Evolutionary conservation across 2,329 filamentous ascomycete species (phyloP), one percentile per base, ranked within the genome.

Genomic region (Fusarium haematococcum): DNA sequence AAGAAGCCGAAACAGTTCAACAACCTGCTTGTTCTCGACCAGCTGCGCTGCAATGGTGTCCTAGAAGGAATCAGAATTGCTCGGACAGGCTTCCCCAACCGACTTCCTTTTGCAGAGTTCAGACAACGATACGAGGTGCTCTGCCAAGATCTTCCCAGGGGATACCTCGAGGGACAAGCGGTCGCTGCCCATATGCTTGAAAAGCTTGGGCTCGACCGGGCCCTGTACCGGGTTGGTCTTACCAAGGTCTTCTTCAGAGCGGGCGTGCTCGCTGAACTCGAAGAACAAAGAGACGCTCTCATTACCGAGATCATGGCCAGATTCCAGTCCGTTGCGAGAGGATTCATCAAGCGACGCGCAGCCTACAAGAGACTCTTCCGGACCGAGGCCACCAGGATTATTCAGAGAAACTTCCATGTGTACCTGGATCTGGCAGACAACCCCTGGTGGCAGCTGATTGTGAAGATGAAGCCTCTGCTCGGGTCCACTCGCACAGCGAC

Each of bases 221-320:
- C 94, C 13, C 90, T 97, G 73, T 99, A 97, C 83, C 93, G 97
- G 25, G 95, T 99, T 67, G 97, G 97, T 78, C 87, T 98, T 67
- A 98, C 95, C 27, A 99, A 99, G 83, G 96, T 99, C 14, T 99
- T 99, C 85, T 99, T 99, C 88, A 90, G 97, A 71, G 95, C 97
- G 50, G 97, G 97, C 68, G 96, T 99, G 4, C 89, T 99, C 56
- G 97, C 97, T 41, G 97, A 99, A 82, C 88, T 99, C 16, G 97
- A 99, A 89, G 97, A 98, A 83, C 94, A 97, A 81, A 92, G 97
- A 66, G 97, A 99, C 81, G 89, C 94, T 3, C 88, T 99, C 23
- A 98, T 99, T 76, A 93, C 94, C 9, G 93, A 98, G 74, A 98
- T 99, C 80, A 95, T 99, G 90, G 91, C 93, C 43, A 91, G 92